phyloP scores from a whole-genome alignment of 2,329 filamentous ascomycete species.

The Fusarium coicis region DNA sequence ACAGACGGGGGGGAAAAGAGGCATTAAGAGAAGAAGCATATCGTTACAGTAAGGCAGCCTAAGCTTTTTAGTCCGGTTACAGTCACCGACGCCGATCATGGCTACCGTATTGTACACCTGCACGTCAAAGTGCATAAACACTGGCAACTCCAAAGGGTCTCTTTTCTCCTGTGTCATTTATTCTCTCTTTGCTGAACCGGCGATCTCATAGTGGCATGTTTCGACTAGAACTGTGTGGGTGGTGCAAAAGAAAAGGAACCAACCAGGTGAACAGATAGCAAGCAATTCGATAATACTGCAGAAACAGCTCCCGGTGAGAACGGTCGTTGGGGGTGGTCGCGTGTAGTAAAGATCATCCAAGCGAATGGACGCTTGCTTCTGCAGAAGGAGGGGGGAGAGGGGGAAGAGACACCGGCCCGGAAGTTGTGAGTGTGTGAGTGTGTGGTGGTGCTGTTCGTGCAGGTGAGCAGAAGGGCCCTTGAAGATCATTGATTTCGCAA shows the following conservation, averaged over 20 bases:
- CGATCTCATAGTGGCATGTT: conserved; percentile 27
- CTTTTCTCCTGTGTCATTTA: conserved; percentile 17
- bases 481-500: conserved; percentile 15
- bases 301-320: conserved; percentile 36
- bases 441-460: background rate
- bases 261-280: background rate
- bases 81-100: conserved; percentile 23
- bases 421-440: background rate
- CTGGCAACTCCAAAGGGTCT: background rate
- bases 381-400: background rate
- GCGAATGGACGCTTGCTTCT: conserved; percentile 19
- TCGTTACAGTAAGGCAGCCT: background rate
- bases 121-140: conserved; percentile 8
- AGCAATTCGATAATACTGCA: conserved; percentile 10
- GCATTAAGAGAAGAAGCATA: background rate
- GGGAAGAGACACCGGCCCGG: conserved; percentile 24
- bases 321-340: conserved; percentile 35
- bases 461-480: conserved; percentile 27
- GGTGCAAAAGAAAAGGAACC: background rate
- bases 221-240: conserved; percentile 7
- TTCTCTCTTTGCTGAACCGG: conserved; percentile 1
- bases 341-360: conserved; percentile 43
- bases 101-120: background rate
- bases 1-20: background rate
- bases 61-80: conserved; percentile 13